Evolutionary conservation across 805 yeast species (phyloP).

Genomic region (Suhomyces kilbournensis): DNA sequence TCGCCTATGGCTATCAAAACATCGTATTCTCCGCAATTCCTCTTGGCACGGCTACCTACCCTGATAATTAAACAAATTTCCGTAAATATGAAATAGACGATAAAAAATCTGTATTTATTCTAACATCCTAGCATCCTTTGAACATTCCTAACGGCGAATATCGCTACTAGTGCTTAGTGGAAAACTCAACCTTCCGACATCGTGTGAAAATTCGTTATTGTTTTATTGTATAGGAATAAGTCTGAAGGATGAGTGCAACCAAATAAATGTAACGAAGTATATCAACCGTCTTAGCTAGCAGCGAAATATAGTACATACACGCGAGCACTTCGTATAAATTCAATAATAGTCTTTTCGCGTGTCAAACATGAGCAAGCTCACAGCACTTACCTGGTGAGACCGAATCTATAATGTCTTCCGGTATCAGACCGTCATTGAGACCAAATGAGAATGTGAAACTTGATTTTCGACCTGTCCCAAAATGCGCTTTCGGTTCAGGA

Average conservation of each 20-base stretch:
- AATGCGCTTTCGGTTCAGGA: background rate
- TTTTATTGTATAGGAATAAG: background rate
- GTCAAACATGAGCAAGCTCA: background rate
- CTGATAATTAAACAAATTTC: background rate
- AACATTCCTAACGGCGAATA: background rate
- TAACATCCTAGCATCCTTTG: background rate
- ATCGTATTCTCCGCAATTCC: background rate
- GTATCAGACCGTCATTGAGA: background rate
- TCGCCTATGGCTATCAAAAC: background rate
- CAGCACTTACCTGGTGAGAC: background rate
- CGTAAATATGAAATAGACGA: no score
- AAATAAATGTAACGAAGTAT: background rate
- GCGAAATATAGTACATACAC: background rate
- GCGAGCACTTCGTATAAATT: background rate
- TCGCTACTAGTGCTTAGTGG: background rate
- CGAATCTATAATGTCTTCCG: background rate
- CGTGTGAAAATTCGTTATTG: background rate
- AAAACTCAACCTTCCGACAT: background rate
- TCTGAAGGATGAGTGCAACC: background rate
- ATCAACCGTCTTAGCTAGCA: background rate
- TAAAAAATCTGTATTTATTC: background rate
- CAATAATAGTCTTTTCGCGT: background rate
- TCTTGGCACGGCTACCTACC: background rate
- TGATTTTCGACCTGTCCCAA: background rate
- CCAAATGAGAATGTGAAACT: background rate